Evolutionary conservation across 768 basidiomycete species (phyloP).

Genomic region (Lentinus brumalis): DNA sequence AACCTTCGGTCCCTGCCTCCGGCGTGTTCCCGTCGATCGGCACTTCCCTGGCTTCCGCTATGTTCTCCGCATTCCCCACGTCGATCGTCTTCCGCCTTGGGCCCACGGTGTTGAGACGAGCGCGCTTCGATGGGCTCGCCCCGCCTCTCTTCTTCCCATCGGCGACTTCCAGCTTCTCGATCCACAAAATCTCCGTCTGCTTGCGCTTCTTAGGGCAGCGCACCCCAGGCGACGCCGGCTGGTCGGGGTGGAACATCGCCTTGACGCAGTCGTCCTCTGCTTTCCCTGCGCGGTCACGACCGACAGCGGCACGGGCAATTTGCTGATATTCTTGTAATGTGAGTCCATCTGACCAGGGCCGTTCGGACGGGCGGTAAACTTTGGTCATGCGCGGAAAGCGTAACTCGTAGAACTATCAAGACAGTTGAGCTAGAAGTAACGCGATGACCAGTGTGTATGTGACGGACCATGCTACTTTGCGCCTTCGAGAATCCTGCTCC

Average conservation of each 20-base stretch:
- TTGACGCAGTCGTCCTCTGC: slow-evolving; percentile 51
- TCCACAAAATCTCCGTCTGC: slow-evolving; percentile 42
- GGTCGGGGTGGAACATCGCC: slow-evolving; percentile 38
- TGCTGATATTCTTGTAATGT: slow-evolving; percentile 51
- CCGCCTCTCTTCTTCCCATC: slow-evolving; percentile 22
- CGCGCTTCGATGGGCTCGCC: slow-evolving; percentile 7
- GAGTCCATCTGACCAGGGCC: slow-evolving; percentile 62
- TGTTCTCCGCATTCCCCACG: not conserved
- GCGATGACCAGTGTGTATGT: not conserved
- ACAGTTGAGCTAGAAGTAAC: not conserved
- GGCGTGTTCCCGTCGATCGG: not conserved
- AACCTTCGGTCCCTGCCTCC: not conserved
- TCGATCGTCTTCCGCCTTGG: not conserved
- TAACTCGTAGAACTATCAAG: slow-evolving; percentile 71
- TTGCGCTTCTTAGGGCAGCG: slow-evolving; percentile 43
- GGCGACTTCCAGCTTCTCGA: slow-evolving; percentile 38
- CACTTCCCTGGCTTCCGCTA: not conserved
- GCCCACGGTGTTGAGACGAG: not conserved
- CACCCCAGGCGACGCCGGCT: slow-evolving; percentile 40
- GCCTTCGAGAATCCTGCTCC: slow-evolving; percentile 85
- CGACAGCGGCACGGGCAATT: slow-evolving; percentile 56
- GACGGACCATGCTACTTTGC: slow-evolving; percentile 51
- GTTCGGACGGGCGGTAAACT: slow-evolving; percentile 58
- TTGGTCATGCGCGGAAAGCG: slow-evolving; percentile 84
- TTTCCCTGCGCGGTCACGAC: slow-evolving; percentile 52